Evolutionary conservation across 352 stramenopile genomes (phyloP).

Genomic region (Globisporangium cederbergense): DNA sequence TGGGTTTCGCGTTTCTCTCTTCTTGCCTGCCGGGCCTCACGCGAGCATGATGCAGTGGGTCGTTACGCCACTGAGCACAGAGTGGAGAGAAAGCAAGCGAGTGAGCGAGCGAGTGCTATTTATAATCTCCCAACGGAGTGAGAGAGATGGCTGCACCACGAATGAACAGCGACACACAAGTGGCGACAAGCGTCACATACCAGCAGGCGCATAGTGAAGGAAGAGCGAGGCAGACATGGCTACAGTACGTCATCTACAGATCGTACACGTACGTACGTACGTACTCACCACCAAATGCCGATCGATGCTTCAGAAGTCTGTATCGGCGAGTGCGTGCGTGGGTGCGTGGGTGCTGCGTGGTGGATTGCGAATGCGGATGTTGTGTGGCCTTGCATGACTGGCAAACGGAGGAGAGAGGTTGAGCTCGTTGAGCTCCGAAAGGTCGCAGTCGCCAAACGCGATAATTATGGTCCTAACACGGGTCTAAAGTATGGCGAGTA

Average conservation of each 20-base stretch:
- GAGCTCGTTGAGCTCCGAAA: not conserved
- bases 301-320: not conserved
- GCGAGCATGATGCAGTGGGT: not conserved
- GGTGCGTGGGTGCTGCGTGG: not conserved
- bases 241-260: not conserved
- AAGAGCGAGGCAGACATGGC: not conserved
- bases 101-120: not conserved
- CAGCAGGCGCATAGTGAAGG: not conserved
- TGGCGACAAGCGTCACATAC: not conserved
- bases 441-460: constrained; percentile 1
- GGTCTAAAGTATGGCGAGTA: not conserved
- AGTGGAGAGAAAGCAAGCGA: not conserved
- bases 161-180: not conserved
- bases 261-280: not conserved
- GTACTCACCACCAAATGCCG: too few species aligned
- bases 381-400: constrained; percentile 6
- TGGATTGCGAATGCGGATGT: not conserved
- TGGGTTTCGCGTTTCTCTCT: constrained; percentile 8
- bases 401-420: not conserved
- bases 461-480: not conserved
- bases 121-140: not conserved
- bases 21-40: not conserved
- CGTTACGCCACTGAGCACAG: constrained; percentile 6
- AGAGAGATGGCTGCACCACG: not conserved
- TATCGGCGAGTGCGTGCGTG: not conserved